Conservation (phyloP, 129 eudicot species). For the Silybum marianum region DNA sequence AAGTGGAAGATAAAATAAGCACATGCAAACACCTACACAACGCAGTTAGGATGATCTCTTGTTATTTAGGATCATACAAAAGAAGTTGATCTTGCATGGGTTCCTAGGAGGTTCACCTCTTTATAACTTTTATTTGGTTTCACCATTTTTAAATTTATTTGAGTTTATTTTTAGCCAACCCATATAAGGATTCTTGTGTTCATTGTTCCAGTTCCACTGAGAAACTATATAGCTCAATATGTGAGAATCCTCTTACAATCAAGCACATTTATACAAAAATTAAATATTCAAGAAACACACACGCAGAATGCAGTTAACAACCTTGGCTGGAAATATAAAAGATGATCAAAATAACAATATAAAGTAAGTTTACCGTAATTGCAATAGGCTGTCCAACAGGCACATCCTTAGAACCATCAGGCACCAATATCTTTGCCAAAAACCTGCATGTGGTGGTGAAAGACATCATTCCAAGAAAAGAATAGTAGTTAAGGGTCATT, state of each 20-base stretch:
- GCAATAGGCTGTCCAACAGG: constrained; percentile 97
- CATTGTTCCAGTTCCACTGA: background rate
- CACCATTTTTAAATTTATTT: background rate
- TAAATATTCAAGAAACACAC: background rate
- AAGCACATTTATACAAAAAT: background rate
- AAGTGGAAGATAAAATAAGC: too few species aligned
- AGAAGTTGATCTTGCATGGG: background rate
- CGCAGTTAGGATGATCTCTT: background rate
- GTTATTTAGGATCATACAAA: background rate
- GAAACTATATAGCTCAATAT: background rate
- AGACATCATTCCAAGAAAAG: constrained; percentile 14
- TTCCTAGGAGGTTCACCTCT: background rate
- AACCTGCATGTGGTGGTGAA: constrained; percentile 45
- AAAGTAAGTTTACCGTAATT: constrained; percentile 58
- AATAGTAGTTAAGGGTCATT: constrained; percentile 1
- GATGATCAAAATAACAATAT: constrained; percentile 11
- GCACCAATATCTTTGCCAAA: constrained; percentile 85
- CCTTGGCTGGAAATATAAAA: background rate
- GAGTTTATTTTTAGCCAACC: background rate
- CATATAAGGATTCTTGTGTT: background rate
- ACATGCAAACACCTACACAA: too few species aligned
- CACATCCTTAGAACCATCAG: constrained; percentile 92
- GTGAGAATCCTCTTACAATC: background rate
- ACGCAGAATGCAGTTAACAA: background rate
- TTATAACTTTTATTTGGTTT: background rate